Evolutionary conservation across 257 asterid genomes (phyloP), one percentile per base, ranked within the genome.

Genomic region (Handroanthus guayacan): DNA sequence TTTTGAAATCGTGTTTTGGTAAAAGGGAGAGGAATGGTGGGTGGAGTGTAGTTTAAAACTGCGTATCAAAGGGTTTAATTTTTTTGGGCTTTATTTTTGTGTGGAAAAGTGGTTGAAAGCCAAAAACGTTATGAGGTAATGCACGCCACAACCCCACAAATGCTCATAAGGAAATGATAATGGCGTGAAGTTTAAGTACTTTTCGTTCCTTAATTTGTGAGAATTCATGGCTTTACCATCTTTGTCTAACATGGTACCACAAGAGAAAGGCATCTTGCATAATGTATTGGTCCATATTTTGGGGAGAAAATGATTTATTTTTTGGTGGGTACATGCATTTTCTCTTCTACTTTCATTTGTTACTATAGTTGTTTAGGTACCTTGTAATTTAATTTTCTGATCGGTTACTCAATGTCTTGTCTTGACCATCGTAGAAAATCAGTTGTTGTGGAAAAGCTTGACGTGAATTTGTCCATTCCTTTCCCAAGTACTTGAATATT

Each of bases 51-150:
- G 44, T 58, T 39, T 10, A 56, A 16, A 9, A 17, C 20, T 43
- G 44, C 47, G 1, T 57, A 69, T 68, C 75, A 71, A 71, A 50
- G 61, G 75, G 50, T 75, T 79, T 67, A 52, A 60, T 34, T 47
- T 71, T 76, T 79, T 11, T 50, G 9, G 5, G 5, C 45, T 41
- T 41, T 54, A 3, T 9, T n/a, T 37, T 14, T 18, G 39, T 6
- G 75, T 54, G 43, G 73, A 31, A 14, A 76, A 77, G 78, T 72
- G 41, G 81, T 81, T 82, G 79, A 69, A 84, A 84, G 81, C 84
- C 65, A 39, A 73, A 54, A 36, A 71, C 34, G 65, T 52, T 60
- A 69, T 72, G 82, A 79, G 64, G 69, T 57, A 67, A 36, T 45
- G 75, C 80, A 76, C 80, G 80, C 74, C 55, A 5, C 9, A 76